phyloP scores from a whole-genome alignment of 345 rosid genomes.

The Streptanthus diversifolius region DNA sequence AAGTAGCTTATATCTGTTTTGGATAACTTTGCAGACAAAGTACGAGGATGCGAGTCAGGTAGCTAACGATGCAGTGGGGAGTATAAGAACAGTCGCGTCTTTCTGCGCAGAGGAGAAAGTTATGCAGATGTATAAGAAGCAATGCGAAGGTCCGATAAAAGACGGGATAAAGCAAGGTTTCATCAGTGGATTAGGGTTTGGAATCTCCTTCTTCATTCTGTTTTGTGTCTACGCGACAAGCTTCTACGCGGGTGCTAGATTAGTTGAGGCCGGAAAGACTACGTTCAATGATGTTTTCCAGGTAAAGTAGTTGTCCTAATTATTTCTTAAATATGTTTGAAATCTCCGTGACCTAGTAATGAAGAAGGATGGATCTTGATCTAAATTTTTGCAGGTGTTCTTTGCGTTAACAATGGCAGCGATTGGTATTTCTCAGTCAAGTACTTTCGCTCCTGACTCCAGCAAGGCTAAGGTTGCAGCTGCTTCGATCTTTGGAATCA shows the following conservation, averaged over 20 bases:
- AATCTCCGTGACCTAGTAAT: not conserved
- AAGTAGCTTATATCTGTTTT: not conserved
- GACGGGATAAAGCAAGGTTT: slow-evolving; percentile 65
- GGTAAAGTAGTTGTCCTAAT: slow-evolving; percentile 18
- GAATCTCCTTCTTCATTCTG: slow-evolving; percentile 50
- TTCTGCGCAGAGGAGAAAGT: slow-evolving; percentile 80
- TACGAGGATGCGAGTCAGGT: slow-evolving; percentile 89
- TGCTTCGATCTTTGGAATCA: slow-evolving; percentile 60
- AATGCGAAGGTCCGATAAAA: slow-evolving; percentile 65
- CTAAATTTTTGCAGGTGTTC: slow-evolving; percentile 46
- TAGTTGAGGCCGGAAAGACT: slow-evolving; percentile 47
- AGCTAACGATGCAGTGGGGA: slow-evolving; percentile 83
- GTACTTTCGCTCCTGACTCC: slow-evolving; percentile 53
- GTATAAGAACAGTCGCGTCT: slow-evolving; percentile 79
- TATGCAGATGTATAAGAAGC: slow-evolving; percentile 52
- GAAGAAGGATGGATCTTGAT: not conserved
- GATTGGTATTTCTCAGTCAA: slow-evolving; percentile 53
- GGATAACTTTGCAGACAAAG: slow-evolving; percentile 42
- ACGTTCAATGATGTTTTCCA: slow-evolving; percentile 61
- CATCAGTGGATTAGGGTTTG: slow-evolving; percentile 64
- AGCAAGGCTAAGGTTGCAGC: slow-evolving; percentile 54
- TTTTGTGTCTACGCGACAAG: slow-evolving; percentile 49
- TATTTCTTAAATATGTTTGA: not conserved
- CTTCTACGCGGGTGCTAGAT: slow-evolving; percentile 70
- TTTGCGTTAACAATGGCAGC: slow-evolving; percentile 62